Conservation (phyloP, 2,329 filamentous ascomycete species). For the Fusarium liriodendri region DNA sequence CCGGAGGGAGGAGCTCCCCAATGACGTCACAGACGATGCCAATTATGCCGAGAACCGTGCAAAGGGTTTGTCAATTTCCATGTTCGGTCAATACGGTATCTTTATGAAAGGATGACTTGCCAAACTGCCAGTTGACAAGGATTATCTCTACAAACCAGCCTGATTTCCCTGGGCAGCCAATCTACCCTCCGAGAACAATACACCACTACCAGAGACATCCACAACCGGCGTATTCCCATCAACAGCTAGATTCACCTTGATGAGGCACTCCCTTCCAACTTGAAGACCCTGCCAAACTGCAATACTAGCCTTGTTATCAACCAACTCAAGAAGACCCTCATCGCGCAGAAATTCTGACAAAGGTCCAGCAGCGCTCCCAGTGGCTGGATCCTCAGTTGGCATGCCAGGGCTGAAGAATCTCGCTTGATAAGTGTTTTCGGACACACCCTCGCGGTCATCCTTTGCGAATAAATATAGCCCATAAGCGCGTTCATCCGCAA, state of each 20-base stretch:
- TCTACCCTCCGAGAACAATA: not conserved
- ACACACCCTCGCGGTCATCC: not conserved
- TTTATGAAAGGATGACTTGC: not conserved
- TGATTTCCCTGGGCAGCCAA: not conserved
- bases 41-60: no score
- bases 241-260: not conserved
- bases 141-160: not conserved
- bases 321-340: constrained; percentile 6
- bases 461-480: constrained; percentile 3
- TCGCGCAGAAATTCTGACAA: constrained; percentile 26
- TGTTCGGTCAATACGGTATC: not conserved
- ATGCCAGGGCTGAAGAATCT: constrained; percentile 40
- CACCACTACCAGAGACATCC: not conserved
- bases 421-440: constrained; percentile 19
- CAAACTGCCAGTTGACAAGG: not conserved
- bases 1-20: not conserved
- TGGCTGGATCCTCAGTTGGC: constrained; percentile 36
- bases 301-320: not conserved
- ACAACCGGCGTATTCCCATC: not conserved
- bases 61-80: not conserved
- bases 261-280: constrained; percentile 1
- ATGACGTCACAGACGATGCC: not conserved
- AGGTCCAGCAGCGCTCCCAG: constrained; percentile 37
- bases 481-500: not conserved
- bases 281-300: constrained; percentile 4